These are phyloP conservation scores for Lycium ferocissimum DNA, from an alignment of 257 asterid genomes.

Conservation along the genomic window DNA sequence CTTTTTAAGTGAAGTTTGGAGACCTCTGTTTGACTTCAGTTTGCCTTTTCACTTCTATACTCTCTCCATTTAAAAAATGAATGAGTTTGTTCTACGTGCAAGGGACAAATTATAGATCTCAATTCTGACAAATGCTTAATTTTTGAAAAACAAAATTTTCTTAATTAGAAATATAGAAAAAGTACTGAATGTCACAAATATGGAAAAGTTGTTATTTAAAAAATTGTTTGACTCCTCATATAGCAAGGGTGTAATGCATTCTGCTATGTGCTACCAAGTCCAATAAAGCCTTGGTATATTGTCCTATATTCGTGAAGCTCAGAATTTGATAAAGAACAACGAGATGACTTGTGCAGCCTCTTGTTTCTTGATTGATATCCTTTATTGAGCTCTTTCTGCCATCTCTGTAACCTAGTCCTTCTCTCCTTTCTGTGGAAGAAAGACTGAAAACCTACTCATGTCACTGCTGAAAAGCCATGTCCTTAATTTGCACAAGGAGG, in stretches of 20 bases:
- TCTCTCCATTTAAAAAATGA: background rate
- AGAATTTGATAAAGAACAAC: background rate
- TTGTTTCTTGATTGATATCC: too few species aligned
- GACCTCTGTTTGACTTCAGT: background rate
- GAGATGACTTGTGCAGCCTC: background rate
- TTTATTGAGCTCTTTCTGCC: too few species aligned
- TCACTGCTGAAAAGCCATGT: too few species aligned
- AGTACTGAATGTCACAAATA: background rate
- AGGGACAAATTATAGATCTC: background rate
- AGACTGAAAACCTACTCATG: too few species aligned
- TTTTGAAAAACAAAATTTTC: background rate
- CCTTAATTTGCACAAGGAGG: too few species aligned
- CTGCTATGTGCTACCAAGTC: background rate
- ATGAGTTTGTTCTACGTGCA: background rate
- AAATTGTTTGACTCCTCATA: background rate
- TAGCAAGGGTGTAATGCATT: background rate
- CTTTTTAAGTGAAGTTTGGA: background rate
- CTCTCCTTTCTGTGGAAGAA: too few species aligned
- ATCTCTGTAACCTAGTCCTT: too few species aligned
- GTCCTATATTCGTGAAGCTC: background rate
- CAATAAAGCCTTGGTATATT: constrained; percentile 16
- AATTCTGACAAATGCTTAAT: background rate
- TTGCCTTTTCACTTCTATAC: constrained; percentile 1
- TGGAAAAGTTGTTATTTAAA: background rate
- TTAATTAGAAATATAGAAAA: background rate